Conservation (phyloP, 179 eudicot genomes). For the Beta macrorhiza region DNA sequence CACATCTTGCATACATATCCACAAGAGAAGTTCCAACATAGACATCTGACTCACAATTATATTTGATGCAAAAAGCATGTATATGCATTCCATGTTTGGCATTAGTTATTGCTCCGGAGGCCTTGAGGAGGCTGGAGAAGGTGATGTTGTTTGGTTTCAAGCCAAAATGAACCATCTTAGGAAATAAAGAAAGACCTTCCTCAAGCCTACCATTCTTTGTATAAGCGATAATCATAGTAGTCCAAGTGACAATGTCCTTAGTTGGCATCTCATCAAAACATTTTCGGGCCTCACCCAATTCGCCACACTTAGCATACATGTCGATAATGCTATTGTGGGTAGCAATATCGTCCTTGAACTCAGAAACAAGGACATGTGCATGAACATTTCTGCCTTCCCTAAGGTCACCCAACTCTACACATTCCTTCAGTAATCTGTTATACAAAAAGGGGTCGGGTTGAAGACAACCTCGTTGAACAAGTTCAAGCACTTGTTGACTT, state of each 20-base stretch:
- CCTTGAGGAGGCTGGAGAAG: slow-evolving; percentile 61
- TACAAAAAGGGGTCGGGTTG: slow-evolving; percentile 35
- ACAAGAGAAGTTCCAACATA: slow-evolving; percentile 73
- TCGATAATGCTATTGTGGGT: slow-evolving; percentile 48
- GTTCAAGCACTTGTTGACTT: not conserved
- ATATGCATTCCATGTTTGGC: slow-evolving; percentile 52
- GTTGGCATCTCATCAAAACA: slow-evolving; percentile 57
- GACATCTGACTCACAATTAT: slow-evolving; percentile 50
- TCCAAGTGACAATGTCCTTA: slow-evolving; percentile 62
- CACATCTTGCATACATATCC: slow-evolving; percentile 67
- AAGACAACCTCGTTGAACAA: slow-evolving; percentile 13
- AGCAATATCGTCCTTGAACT: slow-evolving; percentile 39
- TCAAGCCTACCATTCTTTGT: slow-evolving; percentile 46
- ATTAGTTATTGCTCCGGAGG: slow-evolving; percentile 46
- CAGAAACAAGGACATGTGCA: slow-evolving; percentile 48
- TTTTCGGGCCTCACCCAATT: slow-evolving; percentile 43
- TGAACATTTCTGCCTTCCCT: slow-evolving; percentile 60
- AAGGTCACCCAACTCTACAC: slow-evolving; percentile 44
- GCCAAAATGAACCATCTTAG: slow-evolving; percentile 50
- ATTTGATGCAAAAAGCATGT: slow-evolving; percentile 53
- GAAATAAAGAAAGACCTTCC: slow-evolving; percentile 53
- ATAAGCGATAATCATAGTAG: slow-evolving; percentile 62
- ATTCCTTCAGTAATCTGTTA: slow-evolving; percentile 43
- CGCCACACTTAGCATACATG: slow-evolving; percentile 69
- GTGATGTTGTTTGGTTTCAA: slow-evolving; percentile 65